Evolutionary conservation across 1,284 basidiomycete genomes (phyloP).

Genomic region (Boletus smithii): DNA sequence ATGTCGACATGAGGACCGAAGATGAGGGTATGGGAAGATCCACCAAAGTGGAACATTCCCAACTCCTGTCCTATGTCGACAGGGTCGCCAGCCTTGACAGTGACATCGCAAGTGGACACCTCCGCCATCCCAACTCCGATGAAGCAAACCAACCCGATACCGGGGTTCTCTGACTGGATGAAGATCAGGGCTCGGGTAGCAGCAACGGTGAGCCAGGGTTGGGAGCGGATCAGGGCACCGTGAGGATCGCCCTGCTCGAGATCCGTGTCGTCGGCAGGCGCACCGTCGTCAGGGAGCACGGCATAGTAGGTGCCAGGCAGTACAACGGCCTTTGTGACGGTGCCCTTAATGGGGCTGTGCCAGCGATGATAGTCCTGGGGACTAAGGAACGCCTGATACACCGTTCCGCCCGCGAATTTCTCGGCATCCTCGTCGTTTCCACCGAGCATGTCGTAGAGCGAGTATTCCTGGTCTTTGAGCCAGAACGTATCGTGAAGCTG

Average conservation of each 20-base stretch:
- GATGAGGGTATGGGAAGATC: constrained; percentile 40
- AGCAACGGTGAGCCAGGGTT: constrained; percentile 16
- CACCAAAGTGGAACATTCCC: constrained; percentile 54
- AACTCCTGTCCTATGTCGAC: constrained; percentile 42
- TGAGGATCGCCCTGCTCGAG: constrained; percentile 15
- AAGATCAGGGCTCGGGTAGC: constrained; percentile 47
- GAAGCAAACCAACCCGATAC: constrained; percentile 39
- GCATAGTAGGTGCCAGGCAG: constrained; percentile 51
- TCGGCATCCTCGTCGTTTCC: constrained; percentile 4
- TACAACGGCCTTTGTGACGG: constrained; percentile 33
- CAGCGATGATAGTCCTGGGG: constrained; percentile 51
- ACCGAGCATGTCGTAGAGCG: constrained; percentile 37
- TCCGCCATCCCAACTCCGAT: constrained; percentile 55
- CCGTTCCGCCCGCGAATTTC: constrained; percentile 46
- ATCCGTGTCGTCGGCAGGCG: not conserved
- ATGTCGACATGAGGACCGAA: not conserved
- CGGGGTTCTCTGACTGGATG: constrained; percentile 44
- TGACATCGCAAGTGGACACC: constrained; percentile 46
- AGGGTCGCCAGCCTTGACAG: not conserved
- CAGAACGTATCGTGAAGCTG: constrained; percentile 41
- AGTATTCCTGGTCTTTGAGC: constrained; percentile 48
- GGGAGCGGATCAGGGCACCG: constrained; percentile 39
- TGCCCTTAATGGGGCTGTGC: constrained; percentile 51
- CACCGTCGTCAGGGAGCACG: constrained; percentile 15
- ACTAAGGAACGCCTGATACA: constrained; percentile 54